Conservation (phyloP, 2,329 filamentous ascomycete species). For the Penicillium fuscoglaucum region DNA sequence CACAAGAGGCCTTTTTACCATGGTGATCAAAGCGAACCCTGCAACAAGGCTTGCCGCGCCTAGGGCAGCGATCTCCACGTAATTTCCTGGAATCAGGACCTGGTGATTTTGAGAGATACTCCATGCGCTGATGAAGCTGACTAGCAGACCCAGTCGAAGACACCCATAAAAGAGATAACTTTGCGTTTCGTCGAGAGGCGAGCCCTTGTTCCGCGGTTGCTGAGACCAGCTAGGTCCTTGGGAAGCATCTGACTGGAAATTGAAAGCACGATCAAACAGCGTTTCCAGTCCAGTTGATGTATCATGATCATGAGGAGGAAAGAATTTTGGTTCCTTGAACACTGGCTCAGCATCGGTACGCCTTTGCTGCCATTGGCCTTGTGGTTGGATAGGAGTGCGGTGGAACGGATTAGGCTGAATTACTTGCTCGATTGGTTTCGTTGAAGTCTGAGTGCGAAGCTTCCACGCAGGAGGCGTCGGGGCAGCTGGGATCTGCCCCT, state of each 20-base stretch:
- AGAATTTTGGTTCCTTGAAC: constrained; percentile 50
- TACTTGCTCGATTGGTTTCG: constrained; percentile 39
- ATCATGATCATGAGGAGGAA: constrained; percentile 42
- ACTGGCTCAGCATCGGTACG: constrained; percentile 27
- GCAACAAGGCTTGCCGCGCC: constrained; percentile 43
- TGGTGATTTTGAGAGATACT: constrained; percentile 33
- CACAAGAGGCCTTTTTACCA: constrained; percentile 37
- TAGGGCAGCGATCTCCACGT: constrained; percentile 41
- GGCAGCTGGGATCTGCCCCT: constrained; percentile 44
- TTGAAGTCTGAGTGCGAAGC: constrained; percentile 35
- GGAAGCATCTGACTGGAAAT: constrained; percentile 35
- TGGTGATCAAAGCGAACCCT: constrained; percentile 43
- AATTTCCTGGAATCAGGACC: constrained; percentile 37
- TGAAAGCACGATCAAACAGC: constrained; percentile 49
- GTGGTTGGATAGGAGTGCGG: constrained; percentile 29
- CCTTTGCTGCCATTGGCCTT: constrained; percentile 23
- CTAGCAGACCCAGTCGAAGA: constrained; percentile 33
- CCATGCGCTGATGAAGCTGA: constrained; percentile 36
- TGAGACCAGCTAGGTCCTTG: constrained; percentile 24
- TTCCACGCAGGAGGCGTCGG: constrained; percentile 44
- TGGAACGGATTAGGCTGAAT: constrained; percentile 42
- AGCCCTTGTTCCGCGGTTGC: constrained; percentile 6
- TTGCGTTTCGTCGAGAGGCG: constrained; percentile 14
- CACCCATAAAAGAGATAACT: constrained; percentile 29
- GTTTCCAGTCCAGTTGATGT: constrained; percentile 49